phyloP scores from a whole-genome alignment of 257 asterid genomes.

The Buddleja alternifolia region DNA sequence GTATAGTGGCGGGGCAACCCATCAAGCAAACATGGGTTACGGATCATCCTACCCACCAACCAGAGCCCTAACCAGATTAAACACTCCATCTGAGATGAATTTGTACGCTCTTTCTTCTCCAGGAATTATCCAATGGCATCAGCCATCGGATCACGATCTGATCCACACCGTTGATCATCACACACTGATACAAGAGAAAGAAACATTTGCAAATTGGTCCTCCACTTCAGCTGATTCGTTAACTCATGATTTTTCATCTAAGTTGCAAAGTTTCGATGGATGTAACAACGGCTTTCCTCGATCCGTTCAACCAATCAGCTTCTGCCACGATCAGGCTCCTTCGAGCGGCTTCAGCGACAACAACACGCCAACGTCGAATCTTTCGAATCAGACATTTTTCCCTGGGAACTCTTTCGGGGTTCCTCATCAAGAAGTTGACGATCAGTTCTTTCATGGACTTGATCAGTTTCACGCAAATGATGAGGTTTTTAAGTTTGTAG shows the following conservation, averaged over 20 bases:
- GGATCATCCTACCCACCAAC: neutral
- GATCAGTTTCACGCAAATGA: neutral
- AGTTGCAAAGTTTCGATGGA: neutral
- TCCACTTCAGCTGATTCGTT: neutral
- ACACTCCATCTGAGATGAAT: too few relatives aligned
- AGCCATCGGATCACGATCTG: neutral
- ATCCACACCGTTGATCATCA: neutral
- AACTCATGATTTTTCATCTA: neutral
- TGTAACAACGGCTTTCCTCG: neutral
- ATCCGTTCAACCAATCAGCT: neutral
- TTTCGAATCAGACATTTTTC: neutral
- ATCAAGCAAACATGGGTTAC: neutral
- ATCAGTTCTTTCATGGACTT: neutral
- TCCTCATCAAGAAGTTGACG: neutral
- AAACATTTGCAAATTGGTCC: too few relatives aligned
- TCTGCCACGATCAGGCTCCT: neutral
- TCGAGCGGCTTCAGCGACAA: neutral
- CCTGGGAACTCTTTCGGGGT: neutral
- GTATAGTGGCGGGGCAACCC: slow-evolving; percentile 30
- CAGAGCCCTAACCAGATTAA: neutral
- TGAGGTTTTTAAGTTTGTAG: neutral
- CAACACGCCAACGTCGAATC: neutral
- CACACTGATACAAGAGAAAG: too few relatives aligned
- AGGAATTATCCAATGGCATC: neutral
- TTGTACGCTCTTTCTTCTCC: slow-evolving; percentile 44